phyloP scores from a whole-genome alignment of 306 rosid species.

The Quercus robur region DNA sequence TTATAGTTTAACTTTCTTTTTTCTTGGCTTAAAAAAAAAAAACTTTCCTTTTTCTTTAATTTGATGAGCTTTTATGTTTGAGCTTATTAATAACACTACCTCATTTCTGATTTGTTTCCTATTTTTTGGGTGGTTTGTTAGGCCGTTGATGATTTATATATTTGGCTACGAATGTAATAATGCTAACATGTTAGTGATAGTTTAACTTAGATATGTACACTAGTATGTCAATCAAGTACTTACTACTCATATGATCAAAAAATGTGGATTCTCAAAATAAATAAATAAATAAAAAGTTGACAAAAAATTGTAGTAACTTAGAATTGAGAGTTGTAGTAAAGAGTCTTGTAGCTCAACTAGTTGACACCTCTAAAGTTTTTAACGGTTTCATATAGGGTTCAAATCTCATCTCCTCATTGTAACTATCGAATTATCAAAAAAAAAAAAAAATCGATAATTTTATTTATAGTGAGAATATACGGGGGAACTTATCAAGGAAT shows the following conservation, averaged over 20 bases:
- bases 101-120: not conserved
- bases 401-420: too few species aligned
- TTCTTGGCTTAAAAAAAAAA: too few species aligned
- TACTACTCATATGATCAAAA: not conserved
- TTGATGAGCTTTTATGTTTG: not conserved
- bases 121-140: not conserved
- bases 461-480: not conserved
- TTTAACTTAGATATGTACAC: not conserved
- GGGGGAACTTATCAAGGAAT: not conserved
- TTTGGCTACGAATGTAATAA: not conserved
- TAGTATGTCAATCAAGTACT: not conserved
- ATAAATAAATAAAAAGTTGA: too few species aligned
- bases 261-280: not conserved
- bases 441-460: too few species aligned
- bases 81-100: not conserved
- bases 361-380: rapidly evolving
- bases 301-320: not conserved
- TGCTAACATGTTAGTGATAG: not conserved
- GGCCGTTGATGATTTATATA: not conserved
- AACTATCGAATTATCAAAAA: too few species aligned
- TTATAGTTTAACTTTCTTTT: not conserved
- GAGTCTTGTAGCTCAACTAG: rapidly evolving
- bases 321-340: not conserved
- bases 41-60: not conserved
- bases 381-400: too few species aligned